phyloP scores from a whole-genome alignment of 2,329 filamentous ascomycete species.

The Neonectria hederae region DNA sequence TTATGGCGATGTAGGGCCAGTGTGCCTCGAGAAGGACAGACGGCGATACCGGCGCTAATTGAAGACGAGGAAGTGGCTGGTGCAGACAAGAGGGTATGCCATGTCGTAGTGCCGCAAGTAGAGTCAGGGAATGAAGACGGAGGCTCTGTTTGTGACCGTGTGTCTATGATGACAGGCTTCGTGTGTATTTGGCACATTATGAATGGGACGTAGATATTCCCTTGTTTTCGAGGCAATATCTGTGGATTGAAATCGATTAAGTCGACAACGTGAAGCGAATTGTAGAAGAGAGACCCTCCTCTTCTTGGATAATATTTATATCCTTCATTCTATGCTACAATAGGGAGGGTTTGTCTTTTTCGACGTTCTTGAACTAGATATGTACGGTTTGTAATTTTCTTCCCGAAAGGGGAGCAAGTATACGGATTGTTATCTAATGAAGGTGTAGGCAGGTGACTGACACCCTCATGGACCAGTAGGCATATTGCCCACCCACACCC shows the following conservation, averaged over 20 bases:
- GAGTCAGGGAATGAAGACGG: conserved; percentile 17
- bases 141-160: not conserved
- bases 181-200: not conserved
- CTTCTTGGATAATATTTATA: not conserved
- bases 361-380: not conserved
- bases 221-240: not conserved
- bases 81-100: conserved; percentile 35
- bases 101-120: conserved; percentile 30
- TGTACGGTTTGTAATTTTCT: not conserved
- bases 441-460: not conserved
- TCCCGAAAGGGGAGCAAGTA: not conserved
- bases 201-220: not conserved
- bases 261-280: not conserved
- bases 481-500: not conserved
- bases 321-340: not conserved
- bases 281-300: not conserved
- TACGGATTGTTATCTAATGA: not conserved
- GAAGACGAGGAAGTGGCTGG: conserved; percentile 26
- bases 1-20: conserved; percentile 40
- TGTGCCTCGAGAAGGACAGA: conserved; percentile 33
- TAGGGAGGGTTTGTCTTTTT: not conserved
- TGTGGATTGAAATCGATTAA: not conserved
- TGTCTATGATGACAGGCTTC: conserved; percentile 27
- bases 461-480: not conserved
- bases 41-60: conserved; percentile 33